phyloP scores from a whole-genome alignment of 2,329 filamentous ascomycete species.

The Aspergillus transmontanensis region DNA sequence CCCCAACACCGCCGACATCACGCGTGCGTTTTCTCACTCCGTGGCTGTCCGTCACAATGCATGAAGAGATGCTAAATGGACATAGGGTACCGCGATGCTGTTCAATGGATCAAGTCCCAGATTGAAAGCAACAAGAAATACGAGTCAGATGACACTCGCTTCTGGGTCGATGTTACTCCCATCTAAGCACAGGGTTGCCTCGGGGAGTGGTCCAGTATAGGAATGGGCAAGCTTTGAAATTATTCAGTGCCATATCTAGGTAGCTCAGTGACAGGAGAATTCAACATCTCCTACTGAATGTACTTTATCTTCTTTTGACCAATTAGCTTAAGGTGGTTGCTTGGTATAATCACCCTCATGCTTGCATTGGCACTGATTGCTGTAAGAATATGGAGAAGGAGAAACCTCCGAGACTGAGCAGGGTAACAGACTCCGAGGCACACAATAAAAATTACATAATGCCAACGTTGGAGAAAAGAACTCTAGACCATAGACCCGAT shows the following conservation, averaged over 20 bases:
- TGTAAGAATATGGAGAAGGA: no score
- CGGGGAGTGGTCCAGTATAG: neutral
- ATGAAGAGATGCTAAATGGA: neutral
- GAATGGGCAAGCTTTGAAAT: neutral
- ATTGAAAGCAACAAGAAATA: constrained; percentile 25
- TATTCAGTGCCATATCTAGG: neutral
- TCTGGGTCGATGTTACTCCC: constrained; percentile 28
- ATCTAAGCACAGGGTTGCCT: neutral
- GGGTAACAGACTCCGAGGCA: no score
- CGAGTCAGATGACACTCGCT: constrained; percentile 31
- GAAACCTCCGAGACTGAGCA: no score
- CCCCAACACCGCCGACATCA: constrained; percentile 25
- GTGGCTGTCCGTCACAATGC: neutral
- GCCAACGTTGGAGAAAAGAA: no score
- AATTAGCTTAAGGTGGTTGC: neutral
- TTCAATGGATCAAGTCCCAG: constrained; percentile 33
- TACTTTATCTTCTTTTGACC: neutral
- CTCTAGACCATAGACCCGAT: no score
- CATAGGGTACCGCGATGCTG: constrained; percentile 11
- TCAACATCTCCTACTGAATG: neutral
- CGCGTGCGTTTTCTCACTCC: constrained; percentile 13
- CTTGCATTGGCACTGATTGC: no score
- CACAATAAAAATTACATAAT: no score
- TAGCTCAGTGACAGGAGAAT: neutral
- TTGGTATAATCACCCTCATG: no score